Percentiles rank a stretch among this genome's conserved stretches.
Conservation (phyloP, 2,329 filamentous ascomycete genomes). For the Sclerotinia glacialis region DNA sequence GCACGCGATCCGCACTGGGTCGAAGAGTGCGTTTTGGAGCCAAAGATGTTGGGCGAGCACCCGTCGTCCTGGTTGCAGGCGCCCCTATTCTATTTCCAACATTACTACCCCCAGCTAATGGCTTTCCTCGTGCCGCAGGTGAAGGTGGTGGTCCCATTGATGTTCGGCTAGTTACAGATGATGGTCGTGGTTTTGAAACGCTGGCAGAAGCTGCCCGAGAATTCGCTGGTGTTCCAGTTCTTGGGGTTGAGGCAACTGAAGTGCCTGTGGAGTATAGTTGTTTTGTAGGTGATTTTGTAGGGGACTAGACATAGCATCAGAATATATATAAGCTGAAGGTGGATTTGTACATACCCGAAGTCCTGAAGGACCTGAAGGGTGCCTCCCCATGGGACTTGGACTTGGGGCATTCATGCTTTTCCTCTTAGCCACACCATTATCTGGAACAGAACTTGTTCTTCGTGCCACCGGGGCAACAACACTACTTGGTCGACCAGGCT, state of each 20-base stretch:
- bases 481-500: conserved; percentile 47
- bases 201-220: conserved; percentile 43
- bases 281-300: conserved; percentile 77
- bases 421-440: conserved; percentile 57
- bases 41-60: conserved; percentile 30
- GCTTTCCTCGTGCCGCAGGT: conserved; percentile 41
- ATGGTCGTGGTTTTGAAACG: conserved; percentile 52
- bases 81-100: conserved; percentile 36
- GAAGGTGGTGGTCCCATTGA: conserved; percentile 64
- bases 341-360: conserved; percentile 47
- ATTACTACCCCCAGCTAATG: conserved; percentile 39
- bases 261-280: conserved; percentile 53
- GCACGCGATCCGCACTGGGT: conserved; percentile 37
- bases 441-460: conserved; percentile 47
- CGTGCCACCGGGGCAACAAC: conserved; percentile 40
- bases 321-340: conserved; percentile 5
- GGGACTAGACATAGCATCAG: conserved; percentile 54
- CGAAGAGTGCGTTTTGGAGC: conserved; percentile 34
- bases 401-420: conserved; percentile 70
- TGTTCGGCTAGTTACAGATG: conserved; percentile 53
- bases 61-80: conserved; percentile 27
- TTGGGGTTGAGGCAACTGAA: conserved; percentile 57
- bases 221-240: conserved; percentile 64
- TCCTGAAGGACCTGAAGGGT: conserved; percentile 55
- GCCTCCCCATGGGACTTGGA: conserved; percentile 65